These are phyloP conservation scores for Tolypocladium endophyticum DNA, from an alignment of 2,329 filamentous ascomycete genomes.

Conservation along the genomic window DNA sequence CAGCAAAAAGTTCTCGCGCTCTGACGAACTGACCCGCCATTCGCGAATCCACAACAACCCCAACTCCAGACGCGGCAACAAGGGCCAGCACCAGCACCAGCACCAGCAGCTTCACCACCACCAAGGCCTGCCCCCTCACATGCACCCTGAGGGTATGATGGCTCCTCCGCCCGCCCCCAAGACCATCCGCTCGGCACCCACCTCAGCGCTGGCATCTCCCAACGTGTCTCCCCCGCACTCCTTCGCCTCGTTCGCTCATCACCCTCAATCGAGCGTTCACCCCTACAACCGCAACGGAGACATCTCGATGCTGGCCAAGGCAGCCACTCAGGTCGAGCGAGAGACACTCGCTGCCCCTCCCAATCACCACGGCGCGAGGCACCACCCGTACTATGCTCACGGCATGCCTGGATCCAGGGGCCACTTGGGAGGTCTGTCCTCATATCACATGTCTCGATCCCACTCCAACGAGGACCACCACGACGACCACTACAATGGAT, in stretches of 20 bases:
- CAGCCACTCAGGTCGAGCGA: slow-evolving; percentile 52
- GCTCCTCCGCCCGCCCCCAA: slow-evolving; percentile 63
- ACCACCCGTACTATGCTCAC: slow-evolving; percentile 44
- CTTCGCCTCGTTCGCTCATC: slow-evolving; percentile 59
- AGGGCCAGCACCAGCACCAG: slow-evolving; percentile 45
- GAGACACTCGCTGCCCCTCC: slow-evolving; percentile 34
- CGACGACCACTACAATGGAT: slow-evolving; percentile 65
- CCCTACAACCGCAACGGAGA: slow-evolving; percentile 41
- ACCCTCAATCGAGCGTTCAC: slow-evolving; percentile 34
- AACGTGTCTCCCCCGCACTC: slow-evolving; percentile 93
- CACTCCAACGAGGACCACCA: slow-evolving; percentile 70
- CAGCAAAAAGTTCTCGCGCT: slow-evolving; percentile 93
- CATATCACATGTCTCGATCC: slow-evolving; percentile 90
- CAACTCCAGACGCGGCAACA: slow-evolving; percentile 89
- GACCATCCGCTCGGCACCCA: slow-evolving; percentile 79
- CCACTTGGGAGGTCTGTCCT: slow-evolving; percentile 65
- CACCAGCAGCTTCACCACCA: slow-evolving; percentile 23
- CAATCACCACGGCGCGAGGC: slow-evolving; percentile 33
- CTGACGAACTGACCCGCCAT: slow-evolving; percentile 91
- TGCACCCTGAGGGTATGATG: slow-evolving; percentile 59
- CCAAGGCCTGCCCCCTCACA: slow-evolving; percentile 29
- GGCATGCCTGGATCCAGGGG: slow-evolving; percentile 39
- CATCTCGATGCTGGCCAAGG: slow-evolving; percentile 50
- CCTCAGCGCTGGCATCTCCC: slow-evolving; percentile 79
- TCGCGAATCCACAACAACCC: slow-evolving; percentile 99